Percentiles rank a stretch among this genome's conserved stretches.
These are phyloP conservation scores for Cryptococcus sp. DNA, from an alignment of 1,284 basidiomycete genomes.

Conservation along the genomic window DNA sequence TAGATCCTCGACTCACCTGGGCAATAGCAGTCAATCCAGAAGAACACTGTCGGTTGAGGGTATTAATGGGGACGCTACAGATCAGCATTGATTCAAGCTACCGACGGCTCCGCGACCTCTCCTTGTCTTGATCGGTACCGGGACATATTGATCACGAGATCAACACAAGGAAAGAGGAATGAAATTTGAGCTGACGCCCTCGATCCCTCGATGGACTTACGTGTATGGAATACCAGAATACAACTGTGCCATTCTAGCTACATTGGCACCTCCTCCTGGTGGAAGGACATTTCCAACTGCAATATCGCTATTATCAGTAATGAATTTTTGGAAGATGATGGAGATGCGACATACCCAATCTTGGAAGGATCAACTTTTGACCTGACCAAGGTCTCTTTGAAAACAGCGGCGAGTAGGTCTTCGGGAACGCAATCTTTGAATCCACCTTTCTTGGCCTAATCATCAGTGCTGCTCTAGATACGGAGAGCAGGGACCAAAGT, in stretches of 20 bases:
- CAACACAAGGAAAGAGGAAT: no score
- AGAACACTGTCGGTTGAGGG: slow-evolving; percentile 93
- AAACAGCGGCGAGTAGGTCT: slow-evolving; percentile 77
- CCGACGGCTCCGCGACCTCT: no score
- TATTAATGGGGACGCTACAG: slow-evolving; percentile 63
- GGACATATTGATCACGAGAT: no score
- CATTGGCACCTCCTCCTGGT: slow-evolving; percentile 80
- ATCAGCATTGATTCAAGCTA: not conserved
- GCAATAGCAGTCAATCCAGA: slow-evolving; percentile 84
- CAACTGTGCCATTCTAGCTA: slow-evolving; percentile 91
- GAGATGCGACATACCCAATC: slow-evolving; percentile 36
- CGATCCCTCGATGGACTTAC: slow-evolving; percentile 39
- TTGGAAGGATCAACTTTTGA: slow-evolving; percentile 40
- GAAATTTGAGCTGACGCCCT: no score
- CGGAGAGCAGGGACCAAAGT: no score
- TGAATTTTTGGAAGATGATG: no score
- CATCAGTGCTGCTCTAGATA: not conserved
- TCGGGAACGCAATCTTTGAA: slow-evolving; percentile 92
- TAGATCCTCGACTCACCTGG: slow-evolving; percentile 45
- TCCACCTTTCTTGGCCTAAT: slow-evolving; percentile 69
- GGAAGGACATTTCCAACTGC: slow-evolving; percentile 92
- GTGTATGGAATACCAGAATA: slow-evolving; percentile 86
- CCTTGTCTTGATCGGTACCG: no score
- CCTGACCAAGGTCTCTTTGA: slow-evolving; percentile 61
- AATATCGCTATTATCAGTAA: slow-evolving; percentile 70